Conservation (phyloP, 2,329 filamentous ascomycete species). For the Pseudopithomyces maydicus region DNA sequence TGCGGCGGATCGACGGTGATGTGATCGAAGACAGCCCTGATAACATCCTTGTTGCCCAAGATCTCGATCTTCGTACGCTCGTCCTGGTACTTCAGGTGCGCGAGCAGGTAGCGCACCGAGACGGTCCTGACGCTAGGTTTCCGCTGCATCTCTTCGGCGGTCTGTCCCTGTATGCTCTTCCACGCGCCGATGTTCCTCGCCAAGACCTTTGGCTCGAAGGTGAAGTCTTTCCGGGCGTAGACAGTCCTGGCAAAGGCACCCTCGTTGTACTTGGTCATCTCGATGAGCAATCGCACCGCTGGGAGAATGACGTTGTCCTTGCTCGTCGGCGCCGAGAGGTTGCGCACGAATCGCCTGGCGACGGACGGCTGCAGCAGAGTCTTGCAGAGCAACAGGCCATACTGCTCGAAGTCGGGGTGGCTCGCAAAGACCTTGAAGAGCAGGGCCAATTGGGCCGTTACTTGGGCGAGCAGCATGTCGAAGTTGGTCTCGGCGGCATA, state of each 20-base stretch:
- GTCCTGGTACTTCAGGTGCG: slow-evolving; percentile 78
- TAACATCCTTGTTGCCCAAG: slow-evolving; percentile 72
- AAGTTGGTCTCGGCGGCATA: slow-evolving; percentile 80
- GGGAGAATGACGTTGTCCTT: slow-evolving; percentile 91
- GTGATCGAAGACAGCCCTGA: slow-evolving; percentile 74
- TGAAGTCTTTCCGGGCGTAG: slow-evolving; percentile 77
- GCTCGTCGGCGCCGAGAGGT: slow-evolving; percentile 76
- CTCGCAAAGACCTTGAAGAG: slow-evolving; percentile 78
- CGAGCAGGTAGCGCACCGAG: slow-evolving; percentile 79
- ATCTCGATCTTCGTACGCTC: slow-evolving; percentile 80
- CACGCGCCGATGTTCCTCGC: slow-evolving; percentile 80
- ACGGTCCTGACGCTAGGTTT: slow-evolving; percentile 83
- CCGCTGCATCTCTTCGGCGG: slow-evolving; percentile 64
- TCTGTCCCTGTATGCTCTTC: slow-evolving; percentile 54
- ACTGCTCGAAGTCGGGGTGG: slow-evolving; percentile 73
- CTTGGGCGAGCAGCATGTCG: slow-evolving; percentile 78
- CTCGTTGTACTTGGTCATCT: slow-evolving; percentile 85
- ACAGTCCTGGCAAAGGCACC: slow-evolving; percentile 78
- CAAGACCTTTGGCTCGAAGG: slow-evolving; percentile 72
- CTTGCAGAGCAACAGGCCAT: slow-evolving; percentile 79
- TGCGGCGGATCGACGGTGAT: slow-evolving; percentile 78
- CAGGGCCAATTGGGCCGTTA: slow-evolving; percentile 80
- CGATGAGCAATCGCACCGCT: slow-evolving; percentile 80
- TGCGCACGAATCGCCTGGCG: slow-evolving; percentile 77
- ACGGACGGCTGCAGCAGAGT: slow-evolving; percentile 81